Evolutionary conservation across 352 stramenopile species (phyloP).

Genomic region (Phytopythium sindhum): DNA sequence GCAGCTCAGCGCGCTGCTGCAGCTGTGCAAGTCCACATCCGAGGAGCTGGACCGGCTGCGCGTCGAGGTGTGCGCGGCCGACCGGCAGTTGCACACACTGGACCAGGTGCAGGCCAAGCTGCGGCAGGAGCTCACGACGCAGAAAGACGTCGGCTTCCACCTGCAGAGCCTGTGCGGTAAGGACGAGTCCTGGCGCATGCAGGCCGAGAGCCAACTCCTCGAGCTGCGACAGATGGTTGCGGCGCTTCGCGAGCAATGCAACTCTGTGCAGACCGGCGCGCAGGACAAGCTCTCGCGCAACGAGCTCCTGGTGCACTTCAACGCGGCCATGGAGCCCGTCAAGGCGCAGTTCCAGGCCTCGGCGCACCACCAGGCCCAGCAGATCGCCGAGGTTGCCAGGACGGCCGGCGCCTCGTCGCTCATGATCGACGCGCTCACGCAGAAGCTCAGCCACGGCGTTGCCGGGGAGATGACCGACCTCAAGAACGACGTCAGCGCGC

Average conservation of each 20-base stretch:
- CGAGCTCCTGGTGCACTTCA: constrained; percentile 80
- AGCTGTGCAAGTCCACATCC: constrained; percentile 68
- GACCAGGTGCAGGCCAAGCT: constrained; percentile 78
- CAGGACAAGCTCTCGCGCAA: constrained; percentile 75
- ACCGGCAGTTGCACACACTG: constrained; percentile 72
- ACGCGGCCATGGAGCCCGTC: constrained; percentile 72
- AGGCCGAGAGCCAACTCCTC: constrained; percentile 77
- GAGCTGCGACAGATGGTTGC: constrained; percentile 74
- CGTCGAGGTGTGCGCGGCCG: constrained; percentile 63
- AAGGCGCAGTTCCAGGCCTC: constrained; percentile 76
- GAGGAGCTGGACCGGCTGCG: constrained; percentile 71
- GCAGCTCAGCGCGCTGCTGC: constrained; percentile 68
- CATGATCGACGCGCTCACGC: constrained; percentile 51
- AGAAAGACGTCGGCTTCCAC: constrained; percentile 81
- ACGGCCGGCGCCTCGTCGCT: constrained; percentile 53
- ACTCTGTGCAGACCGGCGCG: constrained; percentile 49
- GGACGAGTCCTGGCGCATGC: constrained; percentile 83
- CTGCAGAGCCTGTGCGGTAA: constrained; percentile 82
- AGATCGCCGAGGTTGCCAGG: constrained; percentile 67
- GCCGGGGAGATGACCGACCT: constrained; percentile 49
- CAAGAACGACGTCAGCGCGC: constrained; percentile 44
- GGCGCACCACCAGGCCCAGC: constrained; percentile 65
- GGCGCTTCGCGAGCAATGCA: constrained; percentile 64
- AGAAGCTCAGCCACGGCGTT: constrained; percentile 63
- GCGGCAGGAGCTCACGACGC: constrained; percentile 71